Conservation (phyloP, 352 stramenopile genomes). For the Pythium sp. region DNA sequence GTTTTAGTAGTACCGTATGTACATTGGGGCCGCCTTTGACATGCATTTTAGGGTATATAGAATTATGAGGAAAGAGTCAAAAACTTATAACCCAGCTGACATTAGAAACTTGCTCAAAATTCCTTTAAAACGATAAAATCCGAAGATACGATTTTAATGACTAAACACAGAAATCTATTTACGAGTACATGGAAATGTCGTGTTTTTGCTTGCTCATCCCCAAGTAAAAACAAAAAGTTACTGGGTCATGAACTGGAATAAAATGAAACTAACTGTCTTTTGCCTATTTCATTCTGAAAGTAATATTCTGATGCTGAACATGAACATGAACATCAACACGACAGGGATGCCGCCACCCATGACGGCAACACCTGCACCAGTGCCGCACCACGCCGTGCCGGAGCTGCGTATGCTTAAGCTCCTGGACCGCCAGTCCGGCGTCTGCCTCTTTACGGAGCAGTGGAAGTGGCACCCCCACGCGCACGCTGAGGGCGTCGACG, state of each 20-base stretch:
- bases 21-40: too few species aligned
- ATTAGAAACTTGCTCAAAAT: too few species aligned
- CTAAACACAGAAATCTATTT: too few species aligned
- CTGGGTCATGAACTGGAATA: not conserved
- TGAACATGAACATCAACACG: conserved; percentile 1
- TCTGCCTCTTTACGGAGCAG: conserved; percentile 72
- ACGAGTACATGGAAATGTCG: too few species aligned
- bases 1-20: too few species aligned
- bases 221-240: too few species aligned
- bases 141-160: too few species aligned
- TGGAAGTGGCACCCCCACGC: conserved; percentile 82
- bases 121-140: too few species aligned
- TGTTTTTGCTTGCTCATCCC: too few species aligned
- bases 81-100: too few species aligned
- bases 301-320: not conserved
- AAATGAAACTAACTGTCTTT: not conserved
- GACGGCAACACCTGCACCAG: not conserved
- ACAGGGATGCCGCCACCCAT: not conserved
- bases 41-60: too few species aligned
- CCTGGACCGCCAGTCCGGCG: conserved; percentile 56
- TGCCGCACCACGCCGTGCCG: conserved; percentile 15
- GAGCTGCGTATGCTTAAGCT: conserved; percentile 76
- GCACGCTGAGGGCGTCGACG: conserved; percentile 65
- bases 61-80: too few species aligned
- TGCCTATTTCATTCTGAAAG: not conserved